Base-by-base conservation (phyloP, 139 green algal species). In the Chlorella sp. region DNA sequence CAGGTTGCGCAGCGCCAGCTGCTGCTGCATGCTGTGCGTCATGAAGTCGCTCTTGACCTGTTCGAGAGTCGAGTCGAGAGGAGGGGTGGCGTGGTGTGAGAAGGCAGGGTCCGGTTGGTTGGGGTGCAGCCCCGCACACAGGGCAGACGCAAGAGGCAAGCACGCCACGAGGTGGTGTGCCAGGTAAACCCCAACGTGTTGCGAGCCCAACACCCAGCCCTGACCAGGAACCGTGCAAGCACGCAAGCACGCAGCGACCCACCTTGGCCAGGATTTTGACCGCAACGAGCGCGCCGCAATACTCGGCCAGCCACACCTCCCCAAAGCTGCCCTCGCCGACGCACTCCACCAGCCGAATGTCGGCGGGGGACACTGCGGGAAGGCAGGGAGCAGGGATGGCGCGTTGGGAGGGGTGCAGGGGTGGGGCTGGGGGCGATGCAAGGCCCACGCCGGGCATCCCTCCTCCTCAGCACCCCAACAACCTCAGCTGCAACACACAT, bases 251-350 rank as follows among this genome's bases (percentile, higher is more conserved):
- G 7, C 38, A 22, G 69, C 38, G 16, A 0, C 76, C 48, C 54
- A 72, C 76, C 76, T 82, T 82, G 26, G 77, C 77, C 40, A 83
- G 77, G 28, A 83, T 83, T n/a, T 83, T 83, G 40, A 83, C 77
- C 0, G 77, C 77, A 40, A 83, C 77, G 41, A 70, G 73, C 41
- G 87, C 88, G 41, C 85, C 72, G 30, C 86, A 76, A 34, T 85
- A 89, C 36, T 62, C 41, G 30, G 76, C 87, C 11, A 88, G 78
- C 85, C 81, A 90, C 5, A 91, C 76, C 76, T 82, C 76, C 6
- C 87, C 87, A 82, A 89, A 91, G 7, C 80, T 85, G 17, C 87
- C 87, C 62, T 90, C 85, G 2, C 87, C 87, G 0, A 91, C 83
- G 20, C 44, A 75, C 36, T 62, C 36, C 32, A 88, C 51, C 30